Conservation (phyloP, 2,329 filamentous ascomycete species). For the Aspergillus spinulosporus region DNA sequence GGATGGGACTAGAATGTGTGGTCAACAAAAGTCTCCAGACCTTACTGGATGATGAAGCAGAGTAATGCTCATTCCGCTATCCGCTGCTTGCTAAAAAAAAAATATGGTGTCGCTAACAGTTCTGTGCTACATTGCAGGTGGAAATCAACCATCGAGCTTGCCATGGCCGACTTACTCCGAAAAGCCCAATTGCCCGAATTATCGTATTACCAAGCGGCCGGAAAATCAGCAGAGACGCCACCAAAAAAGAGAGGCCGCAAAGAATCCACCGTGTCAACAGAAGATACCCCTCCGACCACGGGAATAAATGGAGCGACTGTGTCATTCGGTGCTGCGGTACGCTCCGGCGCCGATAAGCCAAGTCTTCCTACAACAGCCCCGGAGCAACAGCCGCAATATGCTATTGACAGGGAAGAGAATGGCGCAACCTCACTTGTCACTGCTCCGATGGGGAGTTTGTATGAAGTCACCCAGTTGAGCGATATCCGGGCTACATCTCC, state of each 20-base stretch:
- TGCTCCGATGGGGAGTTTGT: slow-evolving; percentile 51
- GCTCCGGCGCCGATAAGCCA: slow-evolving; percentile 17
- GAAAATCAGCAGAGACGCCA: slow-evolving; percentile 31
- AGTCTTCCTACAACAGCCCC: slow-evolving; percentile 26
- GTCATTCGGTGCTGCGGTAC: slow-evolving; percentile 17
- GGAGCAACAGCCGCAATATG: slow-evolving; percentile 34
- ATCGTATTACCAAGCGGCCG: slow-evolving; percentile 39
- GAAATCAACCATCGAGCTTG: slow-evolving; percentile 42
- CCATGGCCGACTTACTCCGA: slow-evolving; percentile 40
- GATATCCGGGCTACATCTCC: slow-evolving; percentile 39
- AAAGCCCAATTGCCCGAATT: slow-evolving; percentile 40
- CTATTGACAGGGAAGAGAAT: slow-evolving; percentile 40
- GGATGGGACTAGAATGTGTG: slow-evolving; percentile 52
- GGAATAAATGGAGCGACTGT: slow-evolving; percentile 23
- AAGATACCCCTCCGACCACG: slow-evolving; percentile 25
- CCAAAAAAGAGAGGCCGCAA: slow-evolving; percentile 35
- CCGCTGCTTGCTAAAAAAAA: not conserved
- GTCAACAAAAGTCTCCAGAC: slow-evolving; percentile 55
- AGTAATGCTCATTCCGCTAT: slow-evolving; percentile 34
- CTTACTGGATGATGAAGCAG: slow-evolving; percentile 51
- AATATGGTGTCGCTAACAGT: slow-evolving; percentile 16
- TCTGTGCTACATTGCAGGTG: slow-evolving; percentile 27
- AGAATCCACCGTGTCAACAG: slow-evolving; percentile 36
- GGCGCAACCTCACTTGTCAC: slow-evolving; percentile 40
- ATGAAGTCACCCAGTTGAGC: slow-evolving; percentile 50